A percentile compares a stretch with the other conserved stretches of the same genome.
Conservation (phyloP, 2,329 filamentous ascomycete genomes). For the Talaromyces sp. region DNA sequence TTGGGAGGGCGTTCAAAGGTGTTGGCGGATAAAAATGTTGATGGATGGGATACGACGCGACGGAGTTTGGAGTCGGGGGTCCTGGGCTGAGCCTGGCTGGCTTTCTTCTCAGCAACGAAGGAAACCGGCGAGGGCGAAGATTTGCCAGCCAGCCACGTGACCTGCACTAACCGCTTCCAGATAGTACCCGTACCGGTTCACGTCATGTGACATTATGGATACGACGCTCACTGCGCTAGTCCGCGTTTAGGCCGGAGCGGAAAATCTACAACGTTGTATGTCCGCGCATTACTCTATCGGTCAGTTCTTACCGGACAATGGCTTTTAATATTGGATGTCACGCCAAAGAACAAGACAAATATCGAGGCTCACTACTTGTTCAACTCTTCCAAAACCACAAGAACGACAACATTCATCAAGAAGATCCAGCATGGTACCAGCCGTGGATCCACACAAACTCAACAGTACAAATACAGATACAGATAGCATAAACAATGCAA, state of each 20-base stretch:
- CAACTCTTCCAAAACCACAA: not conserved
- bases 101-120: constrained; percentile 11
- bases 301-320: not conserved
- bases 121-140: constrained; percentile 18
- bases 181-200: too few species aligned
- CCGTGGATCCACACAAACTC: constrained; percentile 4
- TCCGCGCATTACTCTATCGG: too few species aligned
- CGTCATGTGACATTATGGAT: not conserved
- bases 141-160: constrained; percentile 18
- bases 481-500: not conserved
- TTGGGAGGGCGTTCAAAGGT: constrained; percentile 15
- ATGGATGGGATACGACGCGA: constrained; percentile 24
- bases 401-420: not conserved
- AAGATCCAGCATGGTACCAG: constrained; percentile 8
- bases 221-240: not conserved
- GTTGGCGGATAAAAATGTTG: constrained; percentile 20
- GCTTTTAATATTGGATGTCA: not conserved
- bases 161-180: not conserved
- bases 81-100: constrained; percentile 11
- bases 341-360: not conserved
- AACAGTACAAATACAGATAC: constrained; percentile 5
- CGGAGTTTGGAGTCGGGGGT: constrained; percentile 20
- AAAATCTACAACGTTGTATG: not conserved
- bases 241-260: not conserved
- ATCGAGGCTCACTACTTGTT: too few species aligned